These are phyloP conservation scores for Ophiorrhiza pumila DNA, from an alignment of 257 asterid genomes.

Conservation along the genomic window DNA sequence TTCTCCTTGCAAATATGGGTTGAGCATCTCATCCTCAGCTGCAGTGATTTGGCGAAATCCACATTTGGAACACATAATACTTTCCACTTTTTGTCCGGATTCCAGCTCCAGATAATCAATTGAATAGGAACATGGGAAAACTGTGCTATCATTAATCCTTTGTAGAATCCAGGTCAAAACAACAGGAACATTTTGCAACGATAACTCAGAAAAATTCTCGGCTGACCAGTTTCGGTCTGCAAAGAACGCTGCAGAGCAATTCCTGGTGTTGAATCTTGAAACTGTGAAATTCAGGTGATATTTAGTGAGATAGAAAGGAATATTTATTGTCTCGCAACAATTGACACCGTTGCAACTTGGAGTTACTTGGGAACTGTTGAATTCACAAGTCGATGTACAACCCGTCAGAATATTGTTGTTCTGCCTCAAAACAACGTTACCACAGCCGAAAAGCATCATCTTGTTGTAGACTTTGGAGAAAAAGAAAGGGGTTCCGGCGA, in stretches of 20 bases:
- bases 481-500: slow-evolving; percentile 22
- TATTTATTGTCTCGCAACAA: slow-evolving; percentile 18
- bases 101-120: background rate
- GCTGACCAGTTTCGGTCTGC: slow-evolving; percentile 24
- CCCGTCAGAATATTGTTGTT: slow-evolving; percentile 9
- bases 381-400: slow-evolving; percentile 17
- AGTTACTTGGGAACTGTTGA: background rate
- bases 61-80: background rate
- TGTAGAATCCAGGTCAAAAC: slow-evolving; percentile 19
- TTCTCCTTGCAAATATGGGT: background rate
- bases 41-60: too few relatives aligned
- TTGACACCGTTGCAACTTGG: slow-evolving; percentile 21
- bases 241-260: slow-evolving; percentile 18
- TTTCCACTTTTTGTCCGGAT: background rate
- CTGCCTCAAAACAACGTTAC: slow-evolving; percentile 8
- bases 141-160: background rate
- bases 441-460: slow-evolving; percentile 23
- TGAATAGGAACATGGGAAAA: background rate
- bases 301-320: slow-evolving; percentile 18
- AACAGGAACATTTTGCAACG: slow-evolving; percentile 8
- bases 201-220: background rate
- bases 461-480: slow-evolving; percentile 14
- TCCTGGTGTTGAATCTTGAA: background rate
- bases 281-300: slow-evolving; percentile 14
- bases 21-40: background rate